Evolutionary conservation across 257 asterid species (phyloP).

Genomic region (Solanum sejunctum): DNA sequence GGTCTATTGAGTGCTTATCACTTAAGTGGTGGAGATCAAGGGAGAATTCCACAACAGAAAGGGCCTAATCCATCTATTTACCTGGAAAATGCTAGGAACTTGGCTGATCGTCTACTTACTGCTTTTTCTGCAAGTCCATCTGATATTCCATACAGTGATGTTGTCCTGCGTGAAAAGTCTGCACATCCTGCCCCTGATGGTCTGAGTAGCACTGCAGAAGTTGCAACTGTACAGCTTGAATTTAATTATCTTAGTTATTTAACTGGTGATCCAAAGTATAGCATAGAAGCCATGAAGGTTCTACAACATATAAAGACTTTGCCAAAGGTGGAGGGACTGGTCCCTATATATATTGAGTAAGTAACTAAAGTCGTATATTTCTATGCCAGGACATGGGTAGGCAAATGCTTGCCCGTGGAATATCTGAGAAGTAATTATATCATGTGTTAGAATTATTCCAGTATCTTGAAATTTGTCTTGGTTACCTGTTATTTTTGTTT

Average conservation of each 20-base stretch:
- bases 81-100: conserved; percentile 74
- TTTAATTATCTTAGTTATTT: conserved; percentile 81
- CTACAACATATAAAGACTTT: conserved; percentile 65
- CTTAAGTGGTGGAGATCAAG: conserved; percentile 59
- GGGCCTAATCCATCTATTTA: conserved; percentile 72
- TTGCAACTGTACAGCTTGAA: conserved; percentile 82
- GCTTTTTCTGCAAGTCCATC: conserved; percentile 85
- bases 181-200: conserved; percentile 97
- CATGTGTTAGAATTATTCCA: neutral
- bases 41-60: conserved; percentile 26
- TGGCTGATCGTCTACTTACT: conserved; percentile 75
- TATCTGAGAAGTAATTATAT: neutral
- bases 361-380: neutral
- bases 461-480: neutral
- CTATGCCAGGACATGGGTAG: neutral
- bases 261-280: conserved; percentile 73
- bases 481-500: neutral
- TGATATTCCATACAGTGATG: conserved; percentile 80
- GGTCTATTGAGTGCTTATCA: conserved; percentile 98
- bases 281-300: conserved; percentile 85
- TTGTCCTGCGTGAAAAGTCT: conserved; percentile 53
- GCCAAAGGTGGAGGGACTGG: conserved; percentile 85
- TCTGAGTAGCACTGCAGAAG: conserved; percentile 93
- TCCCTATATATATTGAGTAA: conserved; percentile 88
- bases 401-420: neutral